Percentiles rank a stretch among this genome's conserved stretches.
These are phyloP conservation scores for Ustulina deusta DNA, from an alignment of 2,329 filamentous ascomycete species.

Conservation along the genomic window DNA sequence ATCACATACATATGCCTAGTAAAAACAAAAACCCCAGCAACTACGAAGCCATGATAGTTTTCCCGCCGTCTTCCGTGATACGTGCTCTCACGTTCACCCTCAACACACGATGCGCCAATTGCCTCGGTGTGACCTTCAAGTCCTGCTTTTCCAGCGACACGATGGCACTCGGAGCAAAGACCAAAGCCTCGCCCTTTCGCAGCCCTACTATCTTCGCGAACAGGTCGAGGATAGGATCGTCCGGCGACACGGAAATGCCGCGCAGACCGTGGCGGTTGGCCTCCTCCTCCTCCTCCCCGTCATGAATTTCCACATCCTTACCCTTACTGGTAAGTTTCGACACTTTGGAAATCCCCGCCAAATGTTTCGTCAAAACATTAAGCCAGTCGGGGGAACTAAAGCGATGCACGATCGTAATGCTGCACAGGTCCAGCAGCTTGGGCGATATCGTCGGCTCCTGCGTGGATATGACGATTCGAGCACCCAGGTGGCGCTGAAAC, in stretches of 20 bases:
- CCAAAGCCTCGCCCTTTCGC: conserved; percentile 58
- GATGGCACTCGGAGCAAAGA: conserved; percentile 61
- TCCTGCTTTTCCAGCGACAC: conserved; percentile 47
- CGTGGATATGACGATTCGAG: conserved; percentile 77
- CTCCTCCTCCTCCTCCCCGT: neutral
- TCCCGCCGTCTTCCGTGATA: conserved; percentile 59
- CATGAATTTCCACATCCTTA: neutral
- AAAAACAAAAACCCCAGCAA: no score
- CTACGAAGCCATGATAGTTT: conserved; percentile 57
- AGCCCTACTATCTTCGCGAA: conserved; percentile 59
- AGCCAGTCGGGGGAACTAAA: conserved; percentile 39
- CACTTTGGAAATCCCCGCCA: conserved; percentile 35
- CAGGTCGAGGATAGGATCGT: conserved; percentile 48
- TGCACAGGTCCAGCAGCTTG: conserved; percentile 76
- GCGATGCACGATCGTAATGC: conserved; percentile 48
- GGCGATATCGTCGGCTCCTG: conserved; percentile 81
- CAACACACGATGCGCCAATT: conserved; percentile 55
- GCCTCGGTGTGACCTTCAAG: conserved; percentile 36
- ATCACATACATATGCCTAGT: no score
- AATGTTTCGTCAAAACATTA: conserved; percentile 28
- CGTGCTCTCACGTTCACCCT: conserved; percentile 57
- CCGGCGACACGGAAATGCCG: conserved; percentile 17
- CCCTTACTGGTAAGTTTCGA: neutral
- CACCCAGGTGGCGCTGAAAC: conserved; percentile 76
- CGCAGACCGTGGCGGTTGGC: neutral